A percentile compares a stretch with the other conserved stretches of the same genome.
Conservation (phyloP, 2,329 filamentous ascomycete genomes). For the Colletotrichum endophyticum region DNA sequence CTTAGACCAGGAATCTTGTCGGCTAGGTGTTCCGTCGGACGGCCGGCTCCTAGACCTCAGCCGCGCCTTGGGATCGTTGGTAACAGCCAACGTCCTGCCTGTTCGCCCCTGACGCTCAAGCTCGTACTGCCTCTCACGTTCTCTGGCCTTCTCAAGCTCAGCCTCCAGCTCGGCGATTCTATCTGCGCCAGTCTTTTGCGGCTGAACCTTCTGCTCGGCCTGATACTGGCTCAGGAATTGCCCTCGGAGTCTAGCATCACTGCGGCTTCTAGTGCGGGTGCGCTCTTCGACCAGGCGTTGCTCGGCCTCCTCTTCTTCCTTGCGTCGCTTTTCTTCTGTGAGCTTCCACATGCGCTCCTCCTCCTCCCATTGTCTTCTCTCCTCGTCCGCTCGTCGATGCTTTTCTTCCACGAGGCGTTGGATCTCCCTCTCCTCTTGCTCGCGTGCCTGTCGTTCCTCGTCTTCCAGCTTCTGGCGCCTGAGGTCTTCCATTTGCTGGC, state of each 20-base stretch:
- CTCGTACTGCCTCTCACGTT: slow-evolving; percentile 69
- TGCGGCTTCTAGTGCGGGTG: slow-evolving; percentile 60
- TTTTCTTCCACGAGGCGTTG: slow-evolving; percentile 64
- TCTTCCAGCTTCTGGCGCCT: slow-evolving; percentile 51
- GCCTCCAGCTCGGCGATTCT: slow-evolving; percentile 70
- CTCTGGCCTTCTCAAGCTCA: slow-evolving; percentile 65
- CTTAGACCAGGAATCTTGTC: slow-evolving; percentile 67
- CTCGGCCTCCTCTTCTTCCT: slow-evolving; percentile 77
- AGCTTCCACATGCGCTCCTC: slow-evolving; percentile 78
- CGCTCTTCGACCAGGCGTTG: slow-evolving; percentile 71
- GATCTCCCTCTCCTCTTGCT: slow-evolving; percentile 72
- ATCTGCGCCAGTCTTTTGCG: slow-evolving; percentile 29
- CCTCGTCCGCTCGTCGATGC: slow-evolving; percentile 62
- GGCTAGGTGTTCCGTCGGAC: slow-evolving; percentile 43
- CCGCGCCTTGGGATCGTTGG: slow-evolving; percentile 33
- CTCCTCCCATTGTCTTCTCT: slow-evolving; percentile 78
- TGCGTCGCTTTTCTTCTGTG: slow-evolving; percentile 73
- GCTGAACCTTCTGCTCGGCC: slow-evolving; percentile 61
- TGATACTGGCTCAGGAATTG: slow-evolving; percentile 90
- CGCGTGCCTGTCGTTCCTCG: slow-evolving; percentile 66
- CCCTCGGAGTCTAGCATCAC: slow-evolving; percentile 74
- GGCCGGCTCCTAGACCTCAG: slow-evolving; percentile 29
- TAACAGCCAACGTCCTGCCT: slow-evolving; percentile 11
- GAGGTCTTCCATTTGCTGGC: slow-evolving; percentile 58
- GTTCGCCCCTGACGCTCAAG: slow-evolving; percentile 58